These are phyloP conservation scores for Mallotus japonicus DNA, from an alignment of 441 rosid species.

Conservation along the genomic window DNA sequence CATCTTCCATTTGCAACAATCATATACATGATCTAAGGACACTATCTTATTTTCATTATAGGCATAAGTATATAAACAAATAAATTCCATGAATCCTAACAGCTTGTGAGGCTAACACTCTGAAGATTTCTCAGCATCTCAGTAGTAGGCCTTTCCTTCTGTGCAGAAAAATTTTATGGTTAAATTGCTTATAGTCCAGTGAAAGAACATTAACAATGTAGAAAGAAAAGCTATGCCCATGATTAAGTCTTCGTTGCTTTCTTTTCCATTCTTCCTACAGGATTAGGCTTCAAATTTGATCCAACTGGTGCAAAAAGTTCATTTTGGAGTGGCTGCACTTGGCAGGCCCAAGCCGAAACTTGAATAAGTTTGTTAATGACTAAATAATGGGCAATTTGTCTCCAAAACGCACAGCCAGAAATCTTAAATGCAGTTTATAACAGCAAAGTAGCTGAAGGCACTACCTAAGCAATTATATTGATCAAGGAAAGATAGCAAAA, in stretches of 20 bases:
- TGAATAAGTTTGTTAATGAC: neutral
- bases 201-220: neutral
- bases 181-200: conserved; percentile 4
- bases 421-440: neutral
- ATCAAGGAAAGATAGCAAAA: neutral
- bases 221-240: neutral
- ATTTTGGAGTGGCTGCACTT: conserved; percentile 1
- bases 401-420: neutral
- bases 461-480: conserved; percentile 6
- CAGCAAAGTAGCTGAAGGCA: neutral
- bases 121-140: conserved; percentile 5
- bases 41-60: conserved; percentile 5
- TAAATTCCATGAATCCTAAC: neutral
- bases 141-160: neutral
- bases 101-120: neutral
- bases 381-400: conserved; percentile 7
- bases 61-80: neutral
- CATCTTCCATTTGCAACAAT: conserved; percentile 1
- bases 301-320: neutral
- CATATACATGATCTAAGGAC: neutral
- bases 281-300: neutral
- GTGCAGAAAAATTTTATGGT: conserved; percentile 1
- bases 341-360: neutral
- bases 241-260: neutral
- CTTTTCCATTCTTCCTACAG: neutral